phyloP scores from a whole-genome alignment of 2,329 filamentous ascomycete species.

The Clarireedia sp. region DNA sequence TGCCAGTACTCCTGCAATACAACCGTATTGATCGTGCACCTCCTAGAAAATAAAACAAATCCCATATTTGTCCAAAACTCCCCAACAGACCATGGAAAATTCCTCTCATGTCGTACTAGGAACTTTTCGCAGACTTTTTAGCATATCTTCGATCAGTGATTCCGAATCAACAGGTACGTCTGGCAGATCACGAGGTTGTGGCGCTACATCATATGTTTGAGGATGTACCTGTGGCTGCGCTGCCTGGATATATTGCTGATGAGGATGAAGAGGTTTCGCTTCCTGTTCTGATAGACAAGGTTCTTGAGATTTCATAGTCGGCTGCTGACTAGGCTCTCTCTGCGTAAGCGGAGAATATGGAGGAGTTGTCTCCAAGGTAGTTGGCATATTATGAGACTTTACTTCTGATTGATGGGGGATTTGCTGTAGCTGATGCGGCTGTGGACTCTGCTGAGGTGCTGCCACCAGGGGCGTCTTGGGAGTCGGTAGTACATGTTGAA shows the following conservation, averaged over 20 bases:
- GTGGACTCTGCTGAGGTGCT: neutral
- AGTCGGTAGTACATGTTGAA: neutral
- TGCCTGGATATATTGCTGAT: conserved; percentile 22
- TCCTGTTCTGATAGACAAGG: conserved; percentile 4
- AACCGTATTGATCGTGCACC: neutral
- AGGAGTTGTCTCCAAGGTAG: neutral
- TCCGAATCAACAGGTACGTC: conserved; percentile 28
- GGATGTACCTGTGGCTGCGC: neutral
- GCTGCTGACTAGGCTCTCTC: neutral
- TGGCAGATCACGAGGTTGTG: conserved; percentile 20
- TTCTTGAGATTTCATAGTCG: conserved; percentile 4
- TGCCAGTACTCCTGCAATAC: neutral
- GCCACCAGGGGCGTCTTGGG: neutral
- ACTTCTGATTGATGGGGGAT: neutral
- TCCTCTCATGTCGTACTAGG: neutral
- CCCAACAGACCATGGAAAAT: neutral
- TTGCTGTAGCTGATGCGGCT: neutral
- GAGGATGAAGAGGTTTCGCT: conserved; percentile 17
- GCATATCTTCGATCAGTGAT: conserved; percentile 44
- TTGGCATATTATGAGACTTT: neutral
- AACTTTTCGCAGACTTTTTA: conserved; percentile 39
- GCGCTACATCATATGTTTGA: neutral
- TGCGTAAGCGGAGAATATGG: conserved; percentile 6
- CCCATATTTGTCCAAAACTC: neutral
- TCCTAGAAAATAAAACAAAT: neutral